Evolutionary conservation across 345 rosid genomes (phyloP).

Genomic region (Xanthoceras sorbifolium): DNA sequence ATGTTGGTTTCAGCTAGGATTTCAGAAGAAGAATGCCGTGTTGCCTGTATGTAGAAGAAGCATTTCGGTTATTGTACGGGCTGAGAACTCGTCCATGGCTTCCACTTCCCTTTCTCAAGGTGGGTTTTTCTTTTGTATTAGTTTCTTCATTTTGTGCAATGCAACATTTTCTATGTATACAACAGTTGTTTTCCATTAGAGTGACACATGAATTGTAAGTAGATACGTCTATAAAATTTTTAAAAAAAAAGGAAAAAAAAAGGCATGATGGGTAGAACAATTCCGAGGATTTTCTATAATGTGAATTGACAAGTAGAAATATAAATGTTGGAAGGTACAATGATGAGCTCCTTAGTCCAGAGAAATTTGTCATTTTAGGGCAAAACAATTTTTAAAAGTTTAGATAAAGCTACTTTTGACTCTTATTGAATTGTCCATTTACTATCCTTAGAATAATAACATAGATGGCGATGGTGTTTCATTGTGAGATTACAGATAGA

Average conservation of each 20-base stretch:
- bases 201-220: no score
- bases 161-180: neutral
- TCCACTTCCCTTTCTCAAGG: conserved; percentile 54
- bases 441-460: neutral
- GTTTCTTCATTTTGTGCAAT: neutral
- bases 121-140: conserved; percentile 11
- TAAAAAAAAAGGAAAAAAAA: no score
- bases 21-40: conserved; percentile 35
- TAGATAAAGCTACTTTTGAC: neutral
- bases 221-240: no score
- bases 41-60: conserved; percentile 48
- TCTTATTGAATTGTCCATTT: neutral
- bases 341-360: neutral
- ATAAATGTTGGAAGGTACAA: neutral
- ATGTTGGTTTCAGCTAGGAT: conserved; percentile 33
- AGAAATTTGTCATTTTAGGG: neutral
- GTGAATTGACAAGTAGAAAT: neutral
- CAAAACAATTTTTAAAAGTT: neutral
- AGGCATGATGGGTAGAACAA: neutral
- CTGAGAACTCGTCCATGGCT: conserved; percentile 49
- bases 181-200: no score
- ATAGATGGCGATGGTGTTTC: neutral
- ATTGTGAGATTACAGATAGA: neutral
- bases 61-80: conserved; percentile 52
- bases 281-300: neutral